phyloP scores from a whole-genome alignment of 2,329 filamentous ascomycete species.

The Colletotrichum lindemuthianum region DNA sequence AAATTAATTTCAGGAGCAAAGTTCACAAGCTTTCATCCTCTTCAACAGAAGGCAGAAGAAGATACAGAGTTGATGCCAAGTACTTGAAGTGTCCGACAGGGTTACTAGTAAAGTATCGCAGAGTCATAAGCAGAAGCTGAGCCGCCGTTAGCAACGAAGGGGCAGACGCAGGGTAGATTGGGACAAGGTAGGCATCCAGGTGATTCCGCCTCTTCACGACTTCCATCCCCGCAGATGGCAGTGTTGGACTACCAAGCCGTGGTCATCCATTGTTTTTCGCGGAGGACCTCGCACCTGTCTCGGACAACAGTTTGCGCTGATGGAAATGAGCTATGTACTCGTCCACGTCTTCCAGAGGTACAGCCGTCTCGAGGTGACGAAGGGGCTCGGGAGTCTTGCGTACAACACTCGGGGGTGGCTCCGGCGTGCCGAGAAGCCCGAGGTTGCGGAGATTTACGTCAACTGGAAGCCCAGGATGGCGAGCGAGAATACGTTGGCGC shows the following conservation, averaged over 20 bases:
- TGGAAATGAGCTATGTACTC: constrained; percentile 13
- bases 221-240: constrained; percentile 59
- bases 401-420: background rate
- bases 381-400: background rate
- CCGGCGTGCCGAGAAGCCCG: background rate
- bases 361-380: constrained; percentile 37
- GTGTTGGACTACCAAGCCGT: constrained; percentile 59
- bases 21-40: no score
- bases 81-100: no score
- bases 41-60: no score
- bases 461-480: background rate
- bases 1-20: no score
- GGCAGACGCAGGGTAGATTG: background rate
- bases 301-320: constrained; percentile 15
- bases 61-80: no score
- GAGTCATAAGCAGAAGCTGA: no score
- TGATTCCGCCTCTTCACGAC: constrained; percentile 34
- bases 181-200: background rate
- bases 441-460: background rate
- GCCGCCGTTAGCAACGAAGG: background rate
- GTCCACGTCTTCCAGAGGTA: constrained; percentile 38
- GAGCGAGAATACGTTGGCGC: constrained; percentile 7
- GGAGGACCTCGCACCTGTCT: constrained; percentile 61
- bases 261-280: constrained; percentile 64
- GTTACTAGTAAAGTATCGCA: no score